Evolutionary conservation across 2,329 filamentous ascomycete species (phyloP), one percentile per base, ranked within the genome.

Genomic region (Torrubiella hemipterigena): DNA sequence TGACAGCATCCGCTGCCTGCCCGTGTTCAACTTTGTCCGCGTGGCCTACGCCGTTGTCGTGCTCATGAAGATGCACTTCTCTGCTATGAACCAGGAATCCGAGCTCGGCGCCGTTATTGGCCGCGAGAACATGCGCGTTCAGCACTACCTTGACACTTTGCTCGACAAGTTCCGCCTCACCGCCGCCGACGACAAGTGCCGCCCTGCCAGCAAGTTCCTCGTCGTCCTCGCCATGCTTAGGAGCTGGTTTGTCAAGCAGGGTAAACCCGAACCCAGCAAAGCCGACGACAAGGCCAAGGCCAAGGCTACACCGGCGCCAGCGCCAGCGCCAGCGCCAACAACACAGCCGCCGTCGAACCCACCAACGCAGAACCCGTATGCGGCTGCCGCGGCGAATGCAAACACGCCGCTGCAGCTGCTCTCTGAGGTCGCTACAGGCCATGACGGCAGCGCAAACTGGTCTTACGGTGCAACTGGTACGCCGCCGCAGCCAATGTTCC

Each of bases 41-140:
- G 72, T 83, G 13, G 73, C 28, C 25, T 6, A 37, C 33, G 75
- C 74, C 6, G 67, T 77, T 3, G 76, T 85, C 14, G 72, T 81
- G 19, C 59, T 85, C 22, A 78, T 83, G 49, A 85, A 84, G 52
- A 69, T 86, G 38, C 79, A 78, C 52, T 77, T 81, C 30, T 72
- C 76, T 7, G 73, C 77, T 4, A 69, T 70, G 2, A 66, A 69
- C 11, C 69, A 76, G 1, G 67, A 69, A 24, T 77, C 72, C 12
- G 75, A 78, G 42, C 65, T 87, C 2, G 75, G 74, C n/a, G 69
- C 70, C 37, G 68, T 86, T 13, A 77, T 89, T 39, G 66, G 75
- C 41, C 72, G 72, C 39, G 68, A 77, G 33, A 67, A 77, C 40
- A 68, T 89, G 56, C 74, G 76, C 38, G 68, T 73, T 13, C 62